Evolutionary conservation across 208 protist species (phyloP).

Genomic region (Acanthamoeba rhysodes): DNA sequence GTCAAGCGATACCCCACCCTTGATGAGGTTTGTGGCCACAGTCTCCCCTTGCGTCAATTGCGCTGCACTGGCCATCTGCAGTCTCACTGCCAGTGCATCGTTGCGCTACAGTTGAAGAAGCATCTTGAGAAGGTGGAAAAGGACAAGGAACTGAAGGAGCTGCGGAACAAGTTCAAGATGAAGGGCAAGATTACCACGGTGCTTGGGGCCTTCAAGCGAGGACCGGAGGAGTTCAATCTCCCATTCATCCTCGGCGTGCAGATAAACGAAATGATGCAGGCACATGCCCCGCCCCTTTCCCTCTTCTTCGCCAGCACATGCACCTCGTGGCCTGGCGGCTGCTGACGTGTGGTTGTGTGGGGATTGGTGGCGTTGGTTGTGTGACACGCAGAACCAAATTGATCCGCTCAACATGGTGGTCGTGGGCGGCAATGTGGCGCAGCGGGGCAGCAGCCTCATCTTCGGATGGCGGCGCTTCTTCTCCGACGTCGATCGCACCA

Average conservation of each 20-base stretch:
- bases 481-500: slow-evolving; percentile 41
- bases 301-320: neutral
- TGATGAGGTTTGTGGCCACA: slow-evolving; percentile 4
- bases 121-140: slow-evolving; percentile 57
- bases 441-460: slow-evolving; percentile 22
- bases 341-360: neutral
- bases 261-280: slow-evolving; percentile 58
- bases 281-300: neutral
- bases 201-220: slow-evolving; percentile 13
- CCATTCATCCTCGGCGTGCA: slow-evolving; percentile 63
- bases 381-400: slow-evolving; percentile 23
- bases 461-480: slow-evolving; percentile 4
- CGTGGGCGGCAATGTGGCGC: slow-evolving; percentile 10
- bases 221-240: slow-evolving; percentile 21
- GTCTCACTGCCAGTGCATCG: neutral
- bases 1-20: slow-evolving; percentile 48
- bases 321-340: neutral
- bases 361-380: neutral
- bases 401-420: neutral
- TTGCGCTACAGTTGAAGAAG: slow-evolving; percentile 54
- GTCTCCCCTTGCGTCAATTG: neutral
- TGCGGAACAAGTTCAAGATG: slow-evolving; percentile 62
- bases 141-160: slow-evolving; percentile 32
- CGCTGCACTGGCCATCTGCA: neutral
- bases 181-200: slow-evolving; percentile 45